phyloP scores from a whole-genome alignment of 2,329 filamentous ascomycete species.

The Diplodia sapinea region DNA sequence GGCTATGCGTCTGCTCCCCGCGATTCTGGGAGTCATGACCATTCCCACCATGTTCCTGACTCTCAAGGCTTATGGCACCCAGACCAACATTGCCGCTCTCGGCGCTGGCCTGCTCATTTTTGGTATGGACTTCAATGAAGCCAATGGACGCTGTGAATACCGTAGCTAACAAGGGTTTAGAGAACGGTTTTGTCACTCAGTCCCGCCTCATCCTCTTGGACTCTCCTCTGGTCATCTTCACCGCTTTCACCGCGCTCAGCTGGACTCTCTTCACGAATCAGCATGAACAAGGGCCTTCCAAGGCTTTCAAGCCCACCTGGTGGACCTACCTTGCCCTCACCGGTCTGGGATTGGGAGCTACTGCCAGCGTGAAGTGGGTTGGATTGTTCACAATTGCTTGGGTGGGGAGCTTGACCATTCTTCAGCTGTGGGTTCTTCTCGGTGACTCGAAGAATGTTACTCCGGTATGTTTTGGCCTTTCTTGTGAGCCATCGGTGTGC shows the following conservation, averaged over 20 bases:
- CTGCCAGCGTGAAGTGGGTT: conserved; percentile 97
- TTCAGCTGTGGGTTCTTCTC: conserved; percentile 94
- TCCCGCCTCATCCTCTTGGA: conserved; percentile 95
- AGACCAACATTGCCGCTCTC: conserved; percentile 80
- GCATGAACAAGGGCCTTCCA: conserved; percentile 86
- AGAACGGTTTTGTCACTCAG: conserved; percentile 94
- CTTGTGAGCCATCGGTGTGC: conserved; percentile 33
- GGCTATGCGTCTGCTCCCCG: conserved; percentile 93
- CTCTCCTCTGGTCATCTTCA: conserved; percentile 91
- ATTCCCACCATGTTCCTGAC: conserved; percentile 95
- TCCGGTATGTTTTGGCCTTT: conserved; percentile 58
- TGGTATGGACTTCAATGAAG: conserved; percentile 59
- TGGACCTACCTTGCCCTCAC: conserved; percentile 97
- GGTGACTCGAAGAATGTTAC: conserved; percentile 88
- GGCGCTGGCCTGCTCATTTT: conserved; percentile 90
- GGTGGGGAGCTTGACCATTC: conserved; percentile 86
- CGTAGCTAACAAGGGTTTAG: conserved; percentile 55
- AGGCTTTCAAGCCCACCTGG: conserved; percentile 89
- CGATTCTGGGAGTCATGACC: conserved; percentile 83
- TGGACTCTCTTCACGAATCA: conserved; percentile 96
- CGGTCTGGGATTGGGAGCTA: conserved; percentile 85
- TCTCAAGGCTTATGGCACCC: conserved; percentile 87
- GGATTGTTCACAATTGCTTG: conserved; percentile 98
- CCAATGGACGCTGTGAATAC: not conserved
- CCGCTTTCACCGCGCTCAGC: conserved; percentile 85